Evolutionary conservation across 2,329 filamentous ascomycete species (phyloP), one percentile per base, ranked within the genome.

Genomic region (Xylariaceae sp.): DNA sequence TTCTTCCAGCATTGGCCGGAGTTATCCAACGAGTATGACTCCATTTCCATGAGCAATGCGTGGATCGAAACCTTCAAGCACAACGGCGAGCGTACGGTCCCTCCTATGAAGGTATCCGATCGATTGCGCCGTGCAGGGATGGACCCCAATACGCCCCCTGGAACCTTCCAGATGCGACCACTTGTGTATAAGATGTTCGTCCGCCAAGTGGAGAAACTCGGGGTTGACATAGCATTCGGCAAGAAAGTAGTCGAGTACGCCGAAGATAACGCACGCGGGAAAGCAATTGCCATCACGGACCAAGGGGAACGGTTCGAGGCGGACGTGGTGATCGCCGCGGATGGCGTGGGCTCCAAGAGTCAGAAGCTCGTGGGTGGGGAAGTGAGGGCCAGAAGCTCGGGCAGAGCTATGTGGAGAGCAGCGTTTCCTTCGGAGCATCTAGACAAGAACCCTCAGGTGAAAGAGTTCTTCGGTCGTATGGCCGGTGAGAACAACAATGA

Each of bases 61-160:
- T 80, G 76, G 76, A 79, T 80, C 34, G 76, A 79, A 65, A 80
- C 77, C 0, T 79, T 76, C 69, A 79, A 79, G 65, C 78, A 80
- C 61, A 74, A 70, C 30, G 78, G 77, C 42, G 73, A 77, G 57
- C 69, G 69, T 36, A 75, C 79, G 61, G 74, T 80, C 51, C 65
- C 71, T 41, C 72, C 76, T 2, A 68, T 75, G 55, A 75, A 73
- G 56, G 78, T 80, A 1, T 70, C 76, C 4, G 78, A 80, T 52
- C 73, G 78, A 42, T 69, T 81, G 50, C 72, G 67, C 6, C 65
- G 65, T 18, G 63, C 60, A 0, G 70, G 69, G 6, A 63, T 71
- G 51, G 68, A 72, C 51, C 68, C 66, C 2, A 72, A 74, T 56
- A 79, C 75, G 0, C 77, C 78, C 1, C 77, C 78, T 3, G 78